Evolutionary conservation across 805 yeast genomes (phyloP).

Genomic region (Ogataea corticis): DNA sequence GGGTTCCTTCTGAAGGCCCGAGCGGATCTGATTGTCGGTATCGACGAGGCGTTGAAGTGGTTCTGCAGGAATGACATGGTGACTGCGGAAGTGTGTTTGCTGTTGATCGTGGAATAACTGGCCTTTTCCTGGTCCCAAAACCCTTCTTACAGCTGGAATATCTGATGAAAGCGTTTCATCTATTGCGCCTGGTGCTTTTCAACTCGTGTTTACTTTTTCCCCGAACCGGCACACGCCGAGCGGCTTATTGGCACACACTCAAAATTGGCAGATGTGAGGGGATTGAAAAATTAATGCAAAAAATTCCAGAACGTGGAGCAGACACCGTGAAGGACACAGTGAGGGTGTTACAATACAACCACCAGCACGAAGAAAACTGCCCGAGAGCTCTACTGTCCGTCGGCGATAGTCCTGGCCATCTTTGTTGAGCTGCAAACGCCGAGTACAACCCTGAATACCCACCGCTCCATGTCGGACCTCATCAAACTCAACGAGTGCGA

Average conservation of each 20-base stretch:
- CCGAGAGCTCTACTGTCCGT: no score
- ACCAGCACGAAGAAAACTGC: no score
- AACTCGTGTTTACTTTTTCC: slow-evolving; percentile 22
- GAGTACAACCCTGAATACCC: background rate
- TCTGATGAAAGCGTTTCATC: slow-evolving; percentile 3
- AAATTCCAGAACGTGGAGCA: no score
- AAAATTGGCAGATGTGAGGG: slow-evolving; percentile 2
- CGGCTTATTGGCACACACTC: background rate
- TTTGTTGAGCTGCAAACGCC: no score
- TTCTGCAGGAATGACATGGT: slow-evolving; percentile 30
- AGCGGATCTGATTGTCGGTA: slow-evolving; percentile 37
- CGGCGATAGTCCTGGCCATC: no score
- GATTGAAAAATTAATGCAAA: background rate
- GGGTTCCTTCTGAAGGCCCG: slow-evolving; percentile 35
- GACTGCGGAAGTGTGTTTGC: background rate
- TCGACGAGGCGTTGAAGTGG: slow-evolving; percentile 33
- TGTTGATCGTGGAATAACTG: no score
- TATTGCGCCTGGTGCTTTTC: slow-evolving; percentile 6
- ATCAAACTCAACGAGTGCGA: slow-evolving; percentile 28
- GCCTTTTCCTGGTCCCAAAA: no score
- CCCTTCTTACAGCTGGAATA: no score
- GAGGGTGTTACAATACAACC: no score
- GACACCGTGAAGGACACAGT: no score
- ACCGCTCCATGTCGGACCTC: slow-evolving; percentile 13
- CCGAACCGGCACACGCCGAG: slow-evolving; percentile 1